These are phyloP conservation scores for Salvia splendens DNA, from an alignment of 257 asterid genomes.

Conservation along the genomic window DNA sequence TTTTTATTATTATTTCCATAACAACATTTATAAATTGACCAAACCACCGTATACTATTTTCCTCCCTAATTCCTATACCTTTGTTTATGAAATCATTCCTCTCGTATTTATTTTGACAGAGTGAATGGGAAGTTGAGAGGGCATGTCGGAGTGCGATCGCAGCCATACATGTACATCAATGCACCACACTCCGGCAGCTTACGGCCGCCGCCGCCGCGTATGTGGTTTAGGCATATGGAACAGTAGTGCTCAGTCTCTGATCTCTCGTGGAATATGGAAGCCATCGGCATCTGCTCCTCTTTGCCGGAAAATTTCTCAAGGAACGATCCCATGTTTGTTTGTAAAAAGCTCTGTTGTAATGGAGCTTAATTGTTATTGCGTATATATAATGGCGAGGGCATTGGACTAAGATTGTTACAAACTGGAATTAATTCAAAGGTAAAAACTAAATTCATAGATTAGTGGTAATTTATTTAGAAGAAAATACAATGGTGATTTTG, in stretches of 20 bases:
- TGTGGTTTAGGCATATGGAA: constrained; percentile 40
- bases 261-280: neutral
- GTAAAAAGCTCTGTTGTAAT: neutral
- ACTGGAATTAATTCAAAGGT: neutral
- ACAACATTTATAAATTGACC: too few species aligned
- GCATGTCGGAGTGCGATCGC: constrained; percentile 25
- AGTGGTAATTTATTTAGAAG: neutral
- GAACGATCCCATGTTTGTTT: neutral
- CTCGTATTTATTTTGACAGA: too few species aligned
- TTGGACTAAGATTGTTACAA: neutral
- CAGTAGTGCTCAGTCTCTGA: constrained; percentile 20
- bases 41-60: too few species aligned
- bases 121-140: too few species aligned
- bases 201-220: constrained; percentile 35
- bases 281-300: constrained; percentile 13
- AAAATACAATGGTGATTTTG: neutral
- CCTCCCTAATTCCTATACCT: too few species aligned
- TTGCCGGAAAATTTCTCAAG: constrained; percentile 8
- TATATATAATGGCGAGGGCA: constrained; percentile 8
- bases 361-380: neutral
- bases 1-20: too few species aligned
- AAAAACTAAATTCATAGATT: constrained; percentile 16
- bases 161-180: constrained; percentile 47
- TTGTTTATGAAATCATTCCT: too few species aligned
- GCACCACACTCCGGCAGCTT: constrained; percentile 43